Evolutionary conservation across 441 rosid genomes (phyloP).

Genomic region (Populus trichocarpa): DNA sequence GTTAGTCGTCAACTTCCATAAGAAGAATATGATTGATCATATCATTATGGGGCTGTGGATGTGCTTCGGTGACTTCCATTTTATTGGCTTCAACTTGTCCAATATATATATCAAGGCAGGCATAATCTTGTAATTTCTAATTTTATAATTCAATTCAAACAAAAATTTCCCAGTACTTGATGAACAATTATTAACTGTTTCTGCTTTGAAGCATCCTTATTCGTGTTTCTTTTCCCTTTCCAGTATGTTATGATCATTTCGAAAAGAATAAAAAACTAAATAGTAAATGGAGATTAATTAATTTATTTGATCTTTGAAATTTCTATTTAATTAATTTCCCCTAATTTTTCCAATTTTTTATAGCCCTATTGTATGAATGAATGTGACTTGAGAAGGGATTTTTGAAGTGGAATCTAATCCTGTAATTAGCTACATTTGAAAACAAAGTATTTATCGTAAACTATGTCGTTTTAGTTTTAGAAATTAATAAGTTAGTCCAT

Average conservation of each 20-base stretch:
- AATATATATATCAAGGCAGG: not conserved
- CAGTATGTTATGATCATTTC: not conserved
- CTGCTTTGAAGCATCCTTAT: too few species aligned
- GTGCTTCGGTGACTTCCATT: not conserved
- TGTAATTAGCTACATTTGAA: too few species aligned
- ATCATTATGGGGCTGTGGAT: not conserved
- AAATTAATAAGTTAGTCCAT: too few species aligned
- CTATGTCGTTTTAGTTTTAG: too few species aligned
- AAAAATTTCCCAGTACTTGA: not conserved
- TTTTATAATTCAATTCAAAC: not conserved
- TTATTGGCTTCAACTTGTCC: not conserved
- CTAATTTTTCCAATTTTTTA: too few species aligned
- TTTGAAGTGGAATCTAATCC: too few species aligned
- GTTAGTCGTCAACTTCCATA: not conserved
- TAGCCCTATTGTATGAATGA: too few species aligned
- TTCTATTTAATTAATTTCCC: too few species aligned
- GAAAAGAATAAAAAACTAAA: not conserved
- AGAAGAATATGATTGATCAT: not conserved
- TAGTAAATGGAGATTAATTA: not conserved
- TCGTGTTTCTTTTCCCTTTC: not conserved
- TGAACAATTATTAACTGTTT: too few species aligned
- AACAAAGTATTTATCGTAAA: too few species aligned
- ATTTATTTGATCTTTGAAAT: too few species aligned
- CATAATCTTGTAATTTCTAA: not conserved
- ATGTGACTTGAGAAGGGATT: too few species aligned